phyloP scores from a whole-genome alignment of 371 early-diverging fungal species.

The Conidiobolus coronatus region DNA sequence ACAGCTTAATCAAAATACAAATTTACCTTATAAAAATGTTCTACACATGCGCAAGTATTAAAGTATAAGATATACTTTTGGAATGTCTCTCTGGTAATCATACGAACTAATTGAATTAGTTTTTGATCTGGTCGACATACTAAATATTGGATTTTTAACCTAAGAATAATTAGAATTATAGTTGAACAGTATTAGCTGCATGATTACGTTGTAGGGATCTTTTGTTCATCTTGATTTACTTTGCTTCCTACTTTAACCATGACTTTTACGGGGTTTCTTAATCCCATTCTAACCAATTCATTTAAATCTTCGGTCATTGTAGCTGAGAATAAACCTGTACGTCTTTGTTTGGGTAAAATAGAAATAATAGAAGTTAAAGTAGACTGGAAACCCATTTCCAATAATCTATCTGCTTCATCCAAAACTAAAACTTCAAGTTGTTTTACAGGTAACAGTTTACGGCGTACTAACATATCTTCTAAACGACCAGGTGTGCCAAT shows the following conservation, averaged over 20 bases:
- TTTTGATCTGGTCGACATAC: conserved; percentile 56
- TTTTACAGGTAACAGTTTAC: conserved; percentile 28
- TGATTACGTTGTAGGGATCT: conserved; percentile 34
- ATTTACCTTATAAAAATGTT: conserved; percentile 66
- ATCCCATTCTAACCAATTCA: conserved; percentile 65
- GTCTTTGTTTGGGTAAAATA: conserved; percentile 72
- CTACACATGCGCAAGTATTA: conserved; percentile 81
- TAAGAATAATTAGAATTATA: conserved; percentile 5
- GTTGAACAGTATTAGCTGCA: conserved; percentile 1
- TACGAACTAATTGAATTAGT: conserved; percentile 40
- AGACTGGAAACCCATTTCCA: conserved; percentile 85
- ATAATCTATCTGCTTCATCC: conserved; percentile 82
- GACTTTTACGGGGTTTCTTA: conserved; percentile 78
- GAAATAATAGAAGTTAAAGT: conserved; percentile 55
- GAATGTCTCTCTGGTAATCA: conserved; percentile 22
- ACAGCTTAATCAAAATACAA: too few species aligned
- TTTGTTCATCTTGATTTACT: conserved; percentile 23
- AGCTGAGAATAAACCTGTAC: conserved; percentile 95
- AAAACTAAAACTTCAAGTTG: conserved; percentile 75
- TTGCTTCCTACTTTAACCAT: conserved; percentile 57
- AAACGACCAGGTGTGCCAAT: conserved; percentile 96
- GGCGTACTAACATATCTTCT: conserved; percentile 47
- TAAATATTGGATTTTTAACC: conserved; percentile 48
- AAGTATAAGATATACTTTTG: conserved; percentile 86
- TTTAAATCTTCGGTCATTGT: conserved; percentile 86